phyloP scores from a whole-genome alignment of 495 filamentous ascomycete genomes.

The Cercophora samala region DNA sequence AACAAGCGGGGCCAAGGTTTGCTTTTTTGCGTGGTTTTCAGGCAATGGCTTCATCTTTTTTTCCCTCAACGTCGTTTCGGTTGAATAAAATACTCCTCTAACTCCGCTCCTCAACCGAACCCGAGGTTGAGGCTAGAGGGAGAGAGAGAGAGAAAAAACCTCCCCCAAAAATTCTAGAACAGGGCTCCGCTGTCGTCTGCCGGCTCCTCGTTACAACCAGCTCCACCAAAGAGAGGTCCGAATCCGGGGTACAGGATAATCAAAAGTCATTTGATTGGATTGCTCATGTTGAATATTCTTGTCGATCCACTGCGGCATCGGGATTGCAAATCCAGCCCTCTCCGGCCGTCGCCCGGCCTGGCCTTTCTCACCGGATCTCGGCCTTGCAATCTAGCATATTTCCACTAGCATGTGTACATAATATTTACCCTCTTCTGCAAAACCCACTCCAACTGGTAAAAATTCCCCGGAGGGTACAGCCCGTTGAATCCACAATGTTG shows the following conservation, averaged over 20 bases:
- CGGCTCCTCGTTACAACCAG: not conserved
- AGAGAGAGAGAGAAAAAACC: not conserved
- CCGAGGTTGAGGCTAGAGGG: not conserved
- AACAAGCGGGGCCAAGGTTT: not conserved
- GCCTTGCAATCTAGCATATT: not conserved
- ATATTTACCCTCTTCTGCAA: not conserved
- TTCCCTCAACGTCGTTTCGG: not conserved
- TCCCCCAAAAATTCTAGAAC: no score
- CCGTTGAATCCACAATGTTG: not conserved
- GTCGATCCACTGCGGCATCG: slow-evolving; percentile 1
- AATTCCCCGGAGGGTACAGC: not conserved
- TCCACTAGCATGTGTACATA: no score
- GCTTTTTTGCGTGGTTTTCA: not conserved
- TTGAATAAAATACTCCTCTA: not conserved
- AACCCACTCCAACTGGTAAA: not conserved
- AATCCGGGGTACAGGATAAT: slow-evolving; percentile 14
- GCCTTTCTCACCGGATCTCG: not conserved
- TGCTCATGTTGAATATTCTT: not conserved
- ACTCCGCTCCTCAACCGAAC: not conserved
- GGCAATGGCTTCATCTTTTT: not conserved
- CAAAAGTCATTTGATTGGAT: slow-evolving; percentile 20
- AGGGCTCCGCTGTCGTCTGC: not conserved
- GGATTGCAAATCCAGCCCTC: not conserved
- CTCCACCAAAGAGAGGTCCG: slow-evolving; percentile 7
- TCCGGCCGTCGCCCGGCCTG: no score